Base-by-base conservation (phyloP, 441 rosid species). In the Iberis amara region DNA sequence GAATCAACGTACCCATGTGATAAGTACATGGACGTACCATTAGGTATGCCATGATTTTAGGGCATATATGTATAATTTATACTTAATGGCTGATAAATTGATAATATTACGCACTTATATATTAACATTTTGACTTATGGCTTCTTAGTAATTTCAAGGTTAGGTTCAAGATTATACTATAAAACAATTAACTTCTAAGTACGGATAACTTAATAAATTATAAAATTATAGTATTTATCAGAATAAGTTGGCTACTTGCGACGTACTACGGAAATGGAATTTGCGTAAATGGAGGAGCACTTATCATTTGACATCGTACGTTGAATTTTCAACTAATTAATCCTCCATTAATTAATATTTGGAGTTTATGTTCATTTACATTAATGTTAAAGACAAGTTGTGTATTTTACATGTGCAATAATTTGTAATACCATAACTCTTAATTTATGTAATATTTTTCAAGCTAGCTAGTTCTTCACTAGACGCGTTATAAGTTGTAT, bases 261-360 rank as follows among this genome's bases (percentile, higher is more conserved):
- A 59, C 52, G 70, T 59, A 59, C 70, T 38, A 59, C 70, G 66
- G 61, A 66, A 66, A n/a, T n/a, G n/a, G n/a, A n/a, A n/a, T 39
- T 39, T 41, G 42, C 60, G 46, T 52, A 53, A 59, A 66, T 46
- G 40, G 56, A 52, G 61, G 52, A 66, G 52, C 64, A 45, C 60
- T 65, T 52, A 66, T 59, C 46, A 66, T 2, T 37, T 58, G 8
- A 52, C 45, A 8, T 43, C 46, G 39, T 57, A 58, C 50, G 60
- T 65, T 65, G 64, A 57, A 23, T 31, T 57, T 52, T 58, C 65
- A 58, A 31, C 55, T 23, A 38, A 65, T 45, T n/a, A n/a, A n/a
- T n/a, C n/a, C 2, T 9, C 4, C 11, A 33, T 42, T 39, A 6
- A 42, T 48, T 39, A 6, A 42, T 48, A 39, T 31, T 52, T 49